These are phyloP conservation scores for Exophiala phaeomuriformis DNA, from an alignment of 2,329 filamentous ascomycete genomes.

Conservation along the genomic window DNA sequence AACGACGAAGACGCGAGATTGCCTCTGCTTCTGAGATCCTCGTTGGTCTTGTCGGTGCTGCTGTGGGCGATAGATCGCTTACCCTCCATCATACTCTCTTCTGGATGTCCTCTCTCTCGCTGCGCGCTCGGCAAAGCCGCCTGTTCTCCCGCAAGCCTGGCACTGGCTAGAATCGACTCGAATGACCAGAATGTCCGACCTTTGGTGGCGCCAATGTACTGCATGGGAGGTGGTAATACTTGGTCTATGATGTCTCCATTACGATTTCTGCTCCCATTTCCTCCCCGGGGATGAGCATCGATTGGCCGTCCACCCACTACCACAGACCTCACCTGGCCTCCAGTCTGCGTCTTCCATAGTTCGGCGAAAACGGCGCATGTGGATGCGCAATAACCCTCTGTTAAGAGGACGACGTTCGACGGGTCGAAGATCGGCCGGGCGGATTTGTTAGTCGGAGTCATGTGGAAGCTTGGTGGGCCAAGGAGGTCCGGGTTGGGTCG, in stretches of 20 bases:
- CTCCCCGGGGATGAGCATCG: no score
- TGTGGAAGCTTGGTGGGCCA: background rate
- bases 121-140: background rate
- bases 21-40: no score
- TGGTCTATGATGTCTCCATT: background rate
- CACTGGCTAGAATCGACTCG: background rate
- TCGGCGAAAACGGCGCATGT: conserved; percentile 55
- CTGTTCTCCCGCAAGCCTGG: background rate
- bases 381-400: conserved; percentile 53
- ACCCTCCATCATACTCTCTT: no score
- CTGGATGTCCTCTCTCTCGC: background rate
- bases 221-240: background rate
- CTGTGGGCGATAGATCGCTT: no score
- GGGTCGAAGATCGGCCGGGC: conserved; percentile 31
- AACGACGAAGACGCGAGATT: background rate
- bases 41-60: no score
- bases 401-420: conserved; percentile 38
- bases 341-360: conserved; percentile 38
- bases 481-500: conserved; percentile 15
- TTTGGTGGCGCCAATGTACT: conserved; percentile 3
- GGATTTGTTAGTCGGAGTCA: conserved; percentile 16
- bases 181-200: conserved; percentile 8
- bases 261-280: background rate
- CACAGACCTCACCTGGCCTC: background rate
- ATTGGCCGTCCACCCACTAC: background rate